These are phyloP conservation scores for Hypoxylon perforatum DNA, from an alignment of 495 filamentous ascomycete species.

Conservation along the genomic window DNA sequence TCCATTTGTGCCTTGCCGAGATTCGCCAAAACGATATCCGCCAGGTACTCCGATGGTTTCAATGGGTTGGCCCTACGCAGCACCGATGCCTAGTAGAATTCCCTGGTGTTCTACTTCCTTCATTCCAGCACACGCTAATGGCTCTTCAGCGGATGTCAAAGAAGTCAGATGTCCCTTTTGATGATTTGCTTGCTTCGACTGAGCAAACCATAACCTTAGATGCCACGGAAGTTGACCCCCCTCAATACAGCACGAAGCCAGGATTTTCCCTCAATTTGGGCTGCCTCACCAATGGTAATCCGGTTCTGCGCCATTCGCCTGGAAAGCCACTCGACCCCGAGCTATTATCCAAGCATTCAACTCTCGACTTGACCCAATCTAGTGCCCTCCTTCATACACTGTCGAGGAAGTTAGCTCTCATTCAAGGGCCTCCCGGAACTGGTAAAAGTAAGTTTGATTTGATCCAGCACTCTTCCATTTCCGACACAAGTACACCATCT, in stretches of 20 bases:
- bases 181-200: conserved; percentile 64
- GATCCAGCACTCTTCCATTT: not conserved
- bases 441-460: conserved; percentile 67
- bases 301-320: conserved; percentile 49
- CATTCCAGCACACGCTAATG: conserved; percentile 74
- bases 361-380: conserved; percentile 69
- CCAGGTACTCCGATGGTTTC: conserved; percentile 42
- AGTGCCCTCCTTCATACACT: conserved; percentile 67
- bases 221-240: conserved; percentile 54
- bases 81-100: conserved; percentile 71
- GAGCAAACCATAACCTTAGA: conserved; percentile 1
- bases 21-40: conserved; percentile 45
- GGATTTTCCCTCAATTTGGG: conserved; percentile 66
- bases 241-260: conserved; percentile 61
- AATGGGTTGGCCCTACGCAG: conserved; percentile 22
- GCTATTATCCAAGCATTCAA: conserved; percentile 55
- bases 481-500: not conserved
- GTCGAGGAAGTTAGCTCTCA: conserved; percentile 66
- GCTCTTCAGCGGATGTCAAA: conserved; percentile 70
- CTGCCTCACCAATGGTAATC: conserved; percentile 55
- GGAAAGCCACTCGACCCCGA: conserved; percentile 53
- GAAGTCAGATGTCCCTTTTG: conserved; percentile 66
- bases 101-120: conserved; percentile 71
- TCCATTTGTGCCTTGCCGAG: conserved; percentile 46
- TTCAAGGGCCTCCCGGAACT: conserved; percentile 86